phyloP scores from a whole-genome alignment of 306 rosid species.

The Malus domestica region ASM211411v1 NC_041798.1:2292501-2293000 shows the following conservation, averaged over 20 bases:
- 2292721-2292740: too few species aligned
- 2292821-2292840: too few species aligned
- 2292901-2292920: too few species aligned
- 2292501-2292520: conserved; percentile 13
- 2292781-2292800: too few species aligned
- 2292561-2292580: conserved; percentile 66
- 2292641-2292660: conserved; percentile 39
- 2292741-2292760: too few species aligned
- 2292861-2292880: too few species aligned
- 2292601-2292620: conserved; percentile 59
- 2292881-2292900: too few species aligned
- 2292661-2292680: conserved; percentile 53
- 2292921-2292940: too few species aligned
- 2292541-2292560: conserved; percentile 64
- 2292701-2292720: too few species aligned
- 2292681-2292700: conserved; percentile 15
- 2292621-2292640: conserved; percentile 60
- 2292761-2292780: too few species aligned
- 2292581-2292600: conserved; percentile 48
- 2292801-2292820: background rate
- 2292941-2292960: background rate
- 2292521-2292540: conserved; percentile 9
- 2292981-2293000: background rate
- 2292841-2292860: too few species aligned
- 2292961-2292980: too few species aligned